Evolutionary conservation across 1,139 yeast genomes (phyloP), one percentile per base, ranked within the genome.

Genomic region (Hemisphaericaspora xylofermentans): DNA sequence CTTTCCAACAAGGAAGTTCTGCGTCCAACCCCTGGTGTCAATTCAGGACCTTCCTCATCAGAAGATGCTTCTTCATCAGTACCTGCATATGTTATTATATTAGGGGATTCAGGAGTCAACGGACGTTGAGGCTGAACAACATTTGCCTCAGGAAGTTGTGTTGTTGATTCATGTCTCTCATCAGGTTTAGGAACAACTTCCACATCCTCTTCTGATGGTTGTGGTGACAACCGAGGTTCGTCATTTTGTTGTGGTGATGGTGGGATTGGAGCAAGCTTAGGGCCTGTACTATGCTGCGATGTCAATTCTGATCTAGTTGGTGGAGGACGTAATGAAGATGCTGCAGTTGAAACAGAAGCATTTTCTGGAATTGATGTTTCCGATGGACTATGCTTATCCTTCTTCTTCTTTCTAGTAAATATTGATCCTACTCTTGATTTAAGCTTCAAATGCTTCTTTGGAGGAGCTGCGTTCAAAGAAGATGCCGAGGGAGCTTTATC

Each of bases 401-500:
- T 65, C 50, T 72, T 73, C 53, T 79, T 69, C 54, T 79, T 81
- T 50, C 86, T 78, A 34, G 85, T 83, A 60, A 89, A 85, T 45
- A 89, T 82, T 0, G 96, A 88, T 14, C 96, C 96, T 31, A 89
- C 89, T 57, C 72, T 82, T 5, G 95, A 85, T 58, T 82, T 80
- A 54, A 89, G 66, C 47, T 76, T 80, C 18, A 68, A 63, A 26
- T 58, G 56, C 41, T 62, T 64, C 46, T 58, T 63, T 17, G 21
- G 13, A 22, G 40, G 41, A 6, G 43, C 37, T 25, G 46, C 28
- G 9, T 35, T 21, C 35, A 31, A 15, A 5, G 34, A 17, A 14
- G 26, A 18, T 26, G 10, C 24, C 2, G 38, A 31, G 19, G 21
- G 15, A 16, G 17, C 15, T 3, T 21, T 16, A 9, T 37, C 41